Evolutionary conservation across 1,284 basidiomycete species (phyloP), one percentile per base, ranked within the genome.

Genomic region (Ustilago hordei): DNA sequence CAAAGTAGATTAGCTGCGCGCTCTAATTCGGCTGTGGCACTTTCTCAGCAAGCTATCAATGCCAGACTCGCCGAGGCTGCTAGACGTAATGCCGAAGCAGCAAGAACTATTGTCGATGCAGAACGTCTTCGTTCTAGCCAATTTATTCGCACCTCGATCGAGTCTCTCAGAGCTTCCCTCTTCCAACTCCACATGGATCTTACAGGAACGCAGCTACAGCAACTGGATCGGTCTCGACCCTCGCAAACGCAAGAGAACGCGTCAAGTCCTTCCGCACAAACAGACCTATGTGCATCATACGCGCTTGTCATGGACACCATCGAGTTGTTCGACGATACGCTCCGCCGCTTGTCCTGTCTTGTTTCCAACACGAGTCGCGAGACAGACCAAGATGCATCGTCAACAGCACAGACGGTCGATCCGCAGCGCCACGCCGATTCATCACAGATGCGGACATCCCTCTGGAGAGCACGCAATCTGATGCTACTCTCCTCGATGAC

Each of bases 231-330:
- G 5, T 32, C 56, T 9, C 7, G 4, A 11, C 23, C 58, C 2
- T 41, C 28, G 3, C 23, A 43, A 12, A 35, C 19, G 0, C 54
- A n/a, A 28, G 43, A 41, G 3, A 28, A 19, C 8, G 9, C 50
- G 12, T 11, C 53, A 0, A n/a, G 56, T 6, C 43, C 43, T n/a
- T 34, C 34, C 9, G 31, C 28, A 8, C 48, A 32, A 4, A 41
- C 55, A 6, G 60, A 65, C 23, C 59, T 71, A 9, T 55, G 60
- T 28, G 38, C 64, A 6, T 65, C 69, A 4, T 71, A 62, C 19
- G 69, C 69, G 4, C 60, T 71, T 6, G 69, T 71, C 38, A 71
- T 71, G 69, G 60, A 71, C 64, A 71, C 69, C 9, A 71, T 71
- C 56, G 69, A 71, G 55, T 55, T 71, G 9, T 71, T 71, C 60